Evolutionary conservation across 2,329 filamentous ascomycete species (phyloP), one percentile per base, ranked within the genome.

Genomic region (Colletotrichum siamense): DNA sequence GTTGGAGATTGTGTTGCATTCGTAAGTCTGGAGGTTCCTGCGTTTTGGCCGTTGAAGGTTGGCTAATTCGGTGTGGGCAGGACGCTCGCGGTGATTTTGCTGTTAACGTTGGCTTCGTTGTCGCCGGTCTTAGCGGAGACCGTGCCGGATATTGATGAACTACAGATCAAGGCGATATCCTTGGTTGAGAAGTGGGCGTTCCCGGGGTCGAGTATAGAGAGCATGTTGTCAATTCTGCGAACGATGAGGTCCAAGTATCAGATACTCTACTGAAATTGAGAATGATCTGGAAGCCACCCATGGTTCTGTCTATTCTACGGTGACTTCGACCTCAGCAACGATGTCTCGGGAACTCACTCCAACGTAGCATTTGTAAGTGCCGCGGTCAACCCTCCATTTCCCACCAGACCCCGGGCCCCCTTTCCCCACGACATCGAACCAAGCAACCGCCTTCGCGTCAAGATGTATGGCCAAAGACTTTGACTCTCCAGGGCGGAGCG

Each of bases 31-130:
- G 26, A 24, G 13, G 34, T 44, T 18, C 24, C 1, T 10, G n/a
- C 4, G 1, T 34, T 36, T 32, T 32, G 30, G 2, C 1, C 13
- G 59, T 16, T 13, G 13, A 28, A 12, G 15, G 1, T 36, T 8
- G 1, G 8, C 36, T 39, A 1, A 39, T 39, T 5, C 1, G 15
- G 0, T 3, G 1, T 39, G 4, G 15, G 15, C 0, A 39, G 74
- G 18, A 39, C 57, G 18, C 34, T 77, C 4, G 71, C 66, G 13
- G 71, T 71, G 59, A 74, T 73, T n/a, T 36, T 79, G 36, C 22
- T 79, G 16, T 44, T 79, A 32, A 67, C 78, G 30, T 52, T 79
- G 39, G 77, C 78, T 15, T 77, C 78, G n/a, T 65, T 75, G 15
- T 79, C 77, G 39, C 74, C 77, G 18, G 64, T 76, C n/a, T 57